Evolutionary conservation across 306 rosid genomes (phyloP).

Genomic region (Malus fusca): DNA sequence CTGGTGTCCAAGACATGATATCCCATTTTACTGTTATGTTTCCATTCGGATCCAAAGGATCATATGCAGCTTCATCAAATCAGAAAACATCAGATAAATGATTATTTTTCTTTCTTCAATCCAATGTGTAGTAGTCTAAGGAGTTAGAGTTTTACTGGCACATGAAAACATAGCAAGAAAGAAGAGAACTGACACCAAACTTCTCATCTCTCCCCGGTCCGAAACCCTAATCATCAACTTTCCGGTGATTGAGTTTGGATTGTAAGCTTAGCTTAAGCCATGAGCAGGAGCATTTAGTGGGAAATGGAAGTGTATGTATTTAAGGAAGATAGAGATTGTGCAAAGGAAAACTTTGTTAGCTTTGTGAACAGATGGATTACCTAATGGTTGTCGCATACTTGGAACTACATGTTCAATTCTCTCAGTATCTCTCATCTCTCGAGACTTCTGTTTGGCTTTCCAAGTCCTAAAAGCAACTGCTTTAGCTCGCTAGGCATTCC

Average conservation of each 20-base stretch:
- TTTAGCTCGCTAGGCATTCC: slow-evolving; percentile 7
- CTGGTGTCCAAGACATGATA: slow-evolving; percentile 86
- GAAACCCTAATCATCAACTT: not conserved
- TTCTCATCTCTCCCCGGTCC: slow-evolving; percentile 34
- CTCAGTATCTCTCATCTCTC: slow-evolving; percentile 16
- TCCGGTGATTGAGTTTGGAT: not conserved
- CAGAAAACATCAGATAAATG: slow-evolving; percentile 2
- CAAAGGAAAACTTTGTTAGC: slow-evolving; percentile 13
- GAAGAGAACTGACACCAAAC: slow-evolving; percentile 35
- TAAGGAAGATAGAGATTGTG: slow-evolving; percentile 14
- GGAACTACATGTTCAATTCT: slow-evolving; percentile 8
- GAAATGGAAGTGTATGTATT: slow-evolving; percentile 8
- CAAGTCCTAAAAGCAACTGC: slow-evolving; percentile 71
- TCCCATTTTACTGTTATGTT: slow-evolving; percentile 90
- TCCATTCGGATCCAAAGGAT: slow-evolving; percentile 93
- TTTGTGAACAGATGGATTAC: slow-evolving; percentile 30
- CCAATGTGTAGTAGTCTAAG: not conserved
- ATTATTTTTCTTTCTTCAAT: not conserved
- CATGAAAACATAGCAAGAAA: slow-evolving; percentile 38
- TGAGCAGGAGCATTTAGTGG: not conserved
- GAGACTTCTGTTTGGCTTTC: slow-evolving; percentile 37
- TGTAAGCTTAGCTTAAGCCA: not conserved
- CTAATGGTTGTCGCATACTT: slow-evolving; percentile 49
- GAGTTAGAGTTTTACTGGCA: slow-evolving; percentile 38
- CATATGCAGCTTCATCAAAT: slow-evolving; percentile 52